phyloP scores from a whole-genome alignment of 306 rosid genomes.

The Castanopsis chinensis region DNA sequence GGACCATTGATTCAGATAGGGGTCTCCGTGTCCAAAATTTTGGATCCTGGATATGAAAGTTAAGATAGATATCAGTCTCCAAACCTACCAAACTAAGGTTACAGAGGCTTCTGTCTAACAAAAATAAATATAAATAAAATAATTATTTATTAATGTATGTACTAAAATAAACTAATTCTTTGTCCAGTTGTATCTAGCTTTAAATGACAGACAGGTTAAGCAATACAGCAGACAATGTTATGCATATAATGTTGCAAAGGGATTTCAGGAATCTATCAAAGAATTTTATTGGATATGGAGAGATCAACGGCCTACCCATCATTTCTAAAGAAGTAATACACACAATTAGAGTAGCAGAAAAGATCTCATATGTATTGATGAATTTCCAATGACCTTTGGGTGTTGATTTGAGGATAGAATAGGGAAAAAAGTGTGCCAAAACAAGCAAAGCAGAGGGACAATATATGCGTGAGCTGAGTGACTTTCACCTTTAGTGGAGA shows the following conservation, averaged over 20 bases:
- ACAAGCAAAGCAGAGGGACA: too few species aligned
- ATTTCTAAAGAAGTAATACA: not conserved
- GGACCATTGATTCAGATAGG: constrained; percentile 53
- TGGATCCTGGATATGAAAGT: constrained; percentile 39
- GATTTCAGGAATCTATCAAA: not conserved
- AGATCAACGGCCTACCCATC: not conserved
- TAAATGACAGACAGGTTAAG: not conserved
- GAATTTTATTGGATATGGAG: not conserved
- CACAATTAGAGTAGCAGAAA: too few species aligned
- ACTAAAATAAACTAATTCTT: not conserved
- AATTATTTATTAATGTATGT: not conserved
- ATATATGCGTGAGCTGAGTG: too few species aligned
- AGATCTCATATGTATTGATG: too few species aligned
- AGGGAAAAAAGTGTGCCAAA: too few species aligned
- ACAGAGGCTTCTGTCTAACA: not conserved
- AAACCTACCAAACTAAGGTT: not conserved
- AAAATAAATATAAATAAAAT: not conserved
- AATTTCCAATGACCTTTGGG: too few species aligned
- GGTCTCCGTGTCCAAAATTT: constrained; percentile 54
- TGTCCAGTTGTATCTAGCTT: not conserved
- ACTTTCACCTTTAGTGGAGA: too few species aligned
- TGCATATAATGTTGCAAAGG: not conserved
- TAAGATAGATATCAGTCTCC: not conserved
- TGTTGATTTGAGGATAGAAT: not conserved
- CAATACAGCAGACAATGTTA: not conserved